phyloP scores from a whole-genome alignment of 192 early-diverging fungal species.

The Podila verticillata region DNA sequence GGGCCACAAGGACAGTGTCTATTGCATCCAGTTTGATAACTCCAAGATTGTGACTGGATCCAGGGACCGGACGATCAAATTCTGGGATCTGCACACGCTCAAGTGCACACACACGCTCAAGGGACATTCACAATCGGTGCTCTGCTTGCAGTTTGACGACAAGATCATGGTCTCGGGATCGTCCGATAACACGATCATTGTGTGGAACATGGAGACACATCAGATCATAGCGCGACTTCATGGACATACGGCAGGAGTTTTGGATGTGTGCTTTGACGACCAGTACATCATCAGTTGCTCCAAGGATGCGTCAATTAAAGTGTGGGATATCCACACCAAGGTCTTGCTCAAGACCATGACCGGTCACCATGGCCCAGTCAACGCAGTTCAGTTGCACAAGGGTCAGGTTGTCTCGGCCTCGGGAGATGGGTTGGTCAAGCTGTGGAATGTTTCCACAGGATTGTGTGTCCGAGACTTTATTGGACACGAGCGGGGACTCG shows the following conservation, averaged over 20 bases:
- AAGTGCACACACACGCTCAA: slow-evolving; percentile 65
- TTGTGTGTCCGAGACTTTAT: slow-evolving; percentile 75
- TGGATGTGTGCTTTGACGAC: slow-evolving; percentile 85
- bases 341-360: slow-evolving; percentile 66
- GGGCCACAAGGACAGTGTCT: slow-evolving; percentile 85
- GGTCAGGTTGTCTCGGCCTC: slow-evolving; percentile 80
- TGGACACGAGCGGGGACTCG: slow-evolving; percentile 83
- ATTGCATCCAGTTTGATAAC: slow-evolving; percentile 87
- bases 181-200: slow-evolving; percentile 80
- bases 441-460: slow-evolving; percentile 81
- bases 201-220: slow-evolving; percentile 80
- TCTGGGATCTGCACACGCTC: slow-evolving; percentile 79
- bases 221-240: slow-evolving; percentile 56
- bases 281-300: slow-evolving; percentile 82
- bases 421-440: slow-evolving; percentile 81
- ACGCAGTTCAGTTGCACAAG: slow-evolving; percentile 84
- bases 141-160: slow-evolving; percentile 83
- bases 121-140: slow-evolving; percentile 73
- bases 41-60: slow-evolving; percentile 78
- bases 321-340: slow-evolving; percentile 79
- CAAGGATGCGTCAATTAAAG: slow-evolving; percentile 88
- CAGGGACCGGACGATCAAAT: slow-evolving; percentile 73
- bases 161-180: slow-evolving; percentile 82
- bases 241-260: slow-evolving; percentile 82
- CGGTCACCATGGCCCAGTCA: slow-evolving; percentile 93